Conservation (phyloP, 148 eudicot species). For the Amaranthus hypochondriacus region DNA sequence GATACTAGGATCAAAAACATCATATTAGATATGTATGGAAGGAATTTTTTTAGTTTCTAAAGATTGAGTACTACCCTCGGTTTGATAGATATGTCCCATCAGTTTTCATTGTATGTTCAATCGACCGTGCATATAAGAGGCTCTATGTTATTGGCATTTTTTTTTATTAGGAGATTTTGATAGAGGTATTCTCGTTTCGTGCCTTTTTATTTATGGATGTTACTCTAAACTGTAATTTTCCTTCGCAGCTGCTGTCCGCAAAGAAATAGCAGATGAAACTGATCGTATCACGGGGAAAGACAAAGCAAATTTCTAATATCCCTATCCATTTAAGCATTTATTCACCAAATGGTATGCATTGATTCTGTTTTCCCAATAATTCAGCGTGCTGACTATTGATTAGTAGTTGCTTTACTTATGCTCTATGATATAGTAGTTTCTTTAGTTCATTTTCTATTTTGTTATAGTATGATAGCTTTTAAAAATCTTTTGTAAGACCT, state of each 20-base stretch:
- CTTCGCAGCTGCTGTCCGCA: conserved; percentile 86
- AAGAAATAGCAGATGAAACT: conserved; percentile 92
- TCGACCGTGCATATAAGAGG: background rate
- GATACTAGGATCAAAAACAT: too few relatives aligned
- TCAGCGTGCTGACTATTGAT: background rate
- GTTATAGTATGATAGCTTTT: too few relatives aligned
- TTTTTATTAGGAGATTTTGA: background rate
- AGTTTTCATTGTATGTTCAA: background rate
- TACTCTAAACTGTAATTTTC: conserved; percentile 8
- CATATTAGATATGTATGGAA: too few relatives aligned
- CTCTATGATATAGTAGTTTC: background rate
- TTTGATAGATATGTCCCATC: background rate
- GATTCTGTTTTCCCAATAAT: background rate
- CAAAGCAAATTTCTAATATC: conserved; percentile 84
- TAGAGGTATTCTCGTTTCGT: background rate
- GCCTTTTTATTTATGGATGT: background rate
- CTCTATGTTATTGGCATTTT: background rate
- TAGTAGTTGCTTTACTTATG: background rate
- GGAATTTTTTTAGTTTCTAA: too few relatives aligned
- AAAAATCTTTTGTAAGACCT: too few relatives aligned
- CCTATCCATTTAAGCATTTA: conserved; percentile 97
- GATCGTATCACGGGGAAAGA: conserved; percentile 92
- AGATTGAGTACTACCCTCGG: background rate
- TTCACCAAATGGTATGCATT: conserved; percentile 79
- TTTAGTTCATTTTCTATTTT: background rate